phyloP scores from a whole-genome alignment of 148 eudicot species.

The Camellia lanceoleosa region DNA sequence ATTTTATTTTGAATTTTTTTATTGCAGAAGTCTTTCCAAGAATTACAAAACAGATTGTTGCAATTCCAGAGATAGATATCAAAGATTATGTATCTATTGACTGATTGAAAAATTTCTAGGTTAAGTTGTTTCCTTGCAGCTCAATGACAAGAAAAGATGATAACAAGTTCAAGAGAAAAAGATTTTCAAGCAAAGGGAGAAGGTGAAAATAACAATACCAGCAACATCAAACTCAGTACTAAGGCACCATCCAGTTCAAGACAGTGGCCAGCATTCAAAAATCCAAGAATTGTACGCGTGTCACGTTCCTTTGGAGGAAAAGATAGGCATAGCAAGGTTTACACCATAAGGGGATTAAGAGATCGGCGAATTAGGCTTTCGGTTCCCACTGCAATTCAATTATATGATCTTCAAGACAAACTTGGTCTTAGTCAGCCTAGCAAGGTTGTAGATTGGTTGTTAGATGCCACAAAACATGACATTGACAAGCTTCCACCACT shows the following conservation, averaged over 20 bases:
- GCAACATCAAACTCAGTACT: conserved; percentile 1
- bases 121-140: conserved; percentile 13
- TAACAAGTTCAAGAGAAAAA: conserved; percentile 41
- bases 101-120: neutral
- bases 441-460: conserved; percentile 79
- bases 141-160: conserved; percentile 31
- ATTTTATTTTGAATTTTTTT: neutral
- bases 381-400: conserved; percentile 70
- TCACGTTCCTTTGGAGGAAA: conserved; percentile 73
- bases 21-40: neutral
- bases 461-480: conserved; percentile 62
- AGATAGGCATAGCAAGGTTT: conserved; percentile 80
- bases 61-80: neutral
- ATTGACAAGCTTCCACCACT: conserved; percentile 80
- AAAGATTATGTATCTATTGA: neutral
- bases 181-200: conserved; percentile 35
- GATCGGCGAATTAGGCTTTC: conserved; percentile 76
- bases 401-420: conserved; percentile 79
- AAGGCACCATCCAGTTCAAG: conserved; percentile 49
- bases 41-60: neutral
- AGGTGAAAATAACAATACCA: conserved; percentile 9
- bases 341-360: conserved; percentile 65
- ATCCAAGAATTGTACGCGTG: conserved; percentile 75
- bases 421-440: conserved; percentile 75
- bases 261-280: conserved; percentile 64